Evolutionary conservation across 2,329 filamentous ascomycete species (phyloP), one percentile per base, ranked within the genome.

Genomic region (Fusarium pseudonygamai): DNA sequence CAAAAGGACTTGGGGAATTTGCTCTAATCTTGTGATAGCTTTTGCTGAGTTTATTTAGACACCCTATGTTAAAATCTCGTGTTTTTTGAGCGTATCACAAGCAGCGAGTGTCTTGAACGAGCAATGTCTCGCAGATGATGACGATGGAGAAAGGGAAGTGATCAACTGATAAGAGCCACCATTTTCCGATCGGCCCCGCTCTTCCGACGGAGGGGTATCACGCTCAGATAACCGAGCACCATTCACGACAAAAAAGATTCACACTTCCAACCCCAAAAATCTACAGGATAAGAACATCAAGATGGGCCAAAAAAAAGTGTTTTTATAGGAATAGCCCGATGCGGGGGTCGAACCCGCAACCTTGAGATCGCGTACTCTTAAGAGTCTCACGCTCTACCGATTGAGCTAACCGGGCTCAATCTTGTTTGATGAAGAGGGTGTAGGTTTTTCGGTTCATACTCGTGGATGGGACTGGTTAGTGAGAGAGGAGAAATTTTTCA

Each of bases 321-420:
- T 45, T 56, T 4, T 58, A 72, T 72, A 72, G 69, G 69, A 72
- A 72, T 63, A 82, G 80, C 81, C 81, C 81, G 78, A 82, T 80
- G 80, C 80, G 81, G 82, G 81, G 81, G 80, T 86, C 85, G 85
- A 87, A 88, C 87, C 85, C 85, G 84, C 85, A 87, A 84, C 85
- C 85, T 87, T 86, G 84, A 87, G 85, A 86, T 87, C 65, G 78
- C 63, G 78, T 72, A 75, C 78, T 78, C 76, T 3, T 87, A 87
- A 87, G 89, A 91, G 89, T 90, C 89, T 90, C 86, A 90, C 88
- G 89, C 89, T 91, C 89, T 91, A 90, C 77, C 78, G 78, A 79
- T 79, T 78, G 76, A 78, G 72, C 75, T 77, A 77, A 76, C 75
- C 75, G 71, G 75, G 75, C 75, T 47, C 71, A 73, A 73, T 73